Base-by-base conservation (phyloP, 2,329 filamentous ascomycete genomes). In the Pyrenophora seminiperda region DNA sequence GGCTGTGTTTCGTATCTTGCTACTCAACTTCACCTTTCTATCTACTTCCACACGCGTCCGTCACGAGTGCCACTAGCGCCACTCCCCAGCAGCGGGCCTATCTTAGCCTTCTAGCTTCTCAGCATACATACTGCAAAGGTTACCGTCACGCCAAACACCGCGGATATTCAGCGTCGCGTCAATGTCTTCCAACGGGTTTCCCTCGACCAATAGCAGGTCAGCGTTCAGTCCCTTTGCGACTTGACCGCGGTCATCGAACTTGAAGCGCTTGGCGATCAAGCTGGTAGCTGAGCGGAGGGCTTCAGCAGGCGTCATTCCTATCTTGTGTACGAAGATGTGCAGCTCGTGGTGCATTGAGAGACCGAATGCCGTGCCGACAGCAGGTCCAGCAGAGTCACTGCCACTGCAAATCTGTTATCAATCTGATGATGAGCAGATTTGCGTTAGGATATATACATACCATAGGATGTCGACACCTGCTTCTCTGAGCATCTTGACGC, bases 121-220 rank as follows among this genome's bases (percentile, higher is more conserved):
- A 19, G 53, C 50, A 58, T 72, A 66, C 7, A 53, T 53, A 43
- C 56, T 62, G 18, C 66, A 69, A n/a, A 66, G 18, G 4, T 46
- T 59, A 0, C 76, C 75, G 22, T 72, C 67, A n/a, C 74, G 65
- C 76, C 76, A 78, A 1, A 78, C 75, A 1, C 71, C 74, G n/a
- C 72, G 65, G 17, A 78, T 61, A 45, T 77, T 70, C 45, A 77
- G 51, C 3, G 72, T 76, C 34, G 65, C 59, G 48, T 73, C 68
- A 43, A 78, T 77, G 34, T 76, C 63, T 27, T 68, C 63, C 40
- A 76, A 43, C 14, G 75, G 74, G 58, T 79, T 75, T 0, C 76
- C 76, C 49, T 77, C 72, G 0, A 79, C 73, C 9, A 78, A 63
- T 22, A 77, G 33, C 31, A 79, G 45, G 64, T 78, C 76, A 6